Base-by-base conservation (phyloP, 2,329 filamentous ascomycete genomes). In the Aspergillus clavatus region DNA sequence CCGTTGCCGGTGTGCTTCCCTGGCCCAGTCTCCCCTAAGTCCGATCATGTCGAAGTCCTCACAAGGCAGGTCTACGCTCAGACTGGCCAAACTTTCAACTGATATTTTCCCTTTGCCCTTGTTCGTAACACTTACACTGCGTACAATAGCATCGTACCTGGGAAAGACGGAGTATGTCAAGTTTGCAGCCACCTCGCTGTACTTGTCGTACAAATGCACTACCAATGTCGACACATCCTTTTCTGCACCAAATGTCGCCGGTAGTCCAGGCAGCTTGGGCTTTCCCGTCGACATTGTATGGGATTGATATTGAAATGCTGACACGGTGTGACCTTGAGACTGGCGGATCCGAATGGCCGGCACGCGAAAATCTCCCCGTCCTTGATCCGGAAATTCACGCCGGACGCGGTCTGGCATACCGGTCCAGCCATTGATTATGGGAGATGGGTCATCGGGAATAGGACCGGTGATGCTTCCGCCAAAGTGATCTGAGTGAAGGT, bases 91-190 rank as follows among this genome's bases (percentile, higher is more conserved):
- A 48, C 77, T 72, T 46, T 83, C 73, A 5, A 84, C 67, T 0
- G 71, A 73, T 16, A 82, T 74, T 12, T 74, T 69, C 7, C 63
- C 63, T 1, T 72, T 68, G 3, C 81, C 78, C 41, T 78, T 72
- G 55, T 85, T 85, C 2, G 74, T 81, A 40, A 85, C 72, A 21
- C 73, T 76, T 53, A 82, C 80, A 57, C 80, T 84, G 19, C 81
- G 71, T 2, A 76, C 77, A 37, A 85, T 71, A 10, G 81, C 79
- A 54, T 84, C 79, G 52, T 80, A 75, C 38, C 72, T 65, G 0
- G 81, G 80, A 46, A 84, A 85, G 37, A 84, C 71, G 0, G 81
- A 84, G 57, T 85, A 85, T 0, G 72, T 76, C 43, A 85, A 57
- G 22, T 80, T 79, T 0, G 79, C 81, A 0, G 72, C 75, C 3